Evolutionary conservation across 139 green algal species (phyloP), one percentile per base, ranked within the genome.

Genomic region (Chlorella sp.): DNA sequence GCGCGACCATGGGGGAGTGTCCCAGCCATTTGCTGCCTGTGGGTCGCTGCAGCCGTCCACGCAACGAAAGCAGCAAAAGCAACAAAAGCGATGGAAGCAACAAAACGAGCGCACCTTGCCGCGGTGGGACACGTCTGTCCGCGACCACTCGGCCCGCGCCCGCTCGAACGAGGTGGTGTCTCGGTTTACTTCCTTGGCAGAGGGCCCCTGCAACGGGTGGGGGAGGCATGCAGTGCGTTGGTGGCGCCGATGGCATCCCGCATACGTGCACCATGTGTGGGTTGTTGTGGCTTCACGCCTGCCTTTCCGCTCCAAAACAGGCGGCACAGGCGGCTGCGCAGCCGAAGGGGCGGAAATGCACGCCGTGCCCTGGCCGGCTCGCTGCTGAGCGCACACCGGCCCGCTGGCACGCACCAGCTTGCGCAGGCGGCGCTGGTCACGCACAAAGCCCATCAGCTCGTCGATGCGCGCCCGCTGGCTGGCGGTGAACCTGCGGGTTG

Each of bases 121-220:
- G 0, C 90, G 64, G 2, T 78, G 41, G 43, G 80, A 89, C 28
- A 95, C 76, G 1, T 79, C 80, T 9, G 73, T 72, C 36, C 72
- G 76, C 48, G 80, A 83, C 92, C 92, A 95, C 26, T 90, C 88
- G 0, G 84, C 77, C 3, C 89, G 62, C 19, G 90, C 91, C 3
- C 85, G 77, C 81, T 95, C 92, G 77, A 95, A 95, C 30, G 81
- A 64, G n/a, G 92, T 95, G 2, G 78, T 87, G 87, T 95, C 92
- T 0, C 90, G 74, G 48, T 90, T 89, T 20, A 87, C 74, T 70
- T 93, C 89, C 34, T 72, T 79, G 22, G 86, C 85, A 26, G 83
- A 83, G n/a, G 85, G 80, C 54, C 84, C 89, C 82, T 88, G 62
- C 36, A 80, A 3, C 2, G 30, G 16, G n/a, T 22, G 65, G 65